These are phyloP conservation scores for Aurantiochytrium sp. DNA, from an alignment of 108 stramenopile species.

Conservation along the genomic window DNA sequence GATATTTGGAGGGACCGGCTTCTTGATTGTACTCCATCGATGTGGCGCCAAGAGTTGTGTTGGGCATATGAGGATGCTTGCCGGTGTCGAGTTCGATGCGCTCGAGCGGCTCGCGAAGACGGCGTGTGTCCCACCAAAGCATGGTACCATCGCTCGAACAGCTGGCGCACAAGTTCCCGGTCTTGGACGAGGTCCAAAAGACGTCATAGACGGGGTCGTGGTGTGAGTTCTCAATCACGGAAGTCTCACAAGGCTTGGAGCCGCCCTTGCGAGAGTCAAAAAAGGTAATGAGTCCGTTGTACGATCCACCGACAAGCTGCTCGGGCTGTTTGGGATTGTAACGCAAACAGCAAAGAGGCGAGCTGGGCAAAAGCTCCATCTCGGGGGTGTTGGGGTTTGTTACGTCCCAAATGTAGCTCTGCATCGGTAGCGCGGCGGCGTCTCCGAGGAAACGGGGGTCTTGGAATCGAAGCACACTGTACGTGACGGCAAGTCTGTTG, in stretches of 20 bases:
- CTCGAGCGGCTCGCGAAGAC: slow-evolving; percentile 66
- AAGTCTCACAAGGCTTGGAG: slow-evolving; percentile 57
- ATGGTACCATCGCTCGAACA: slow-evolving; percentile 75
- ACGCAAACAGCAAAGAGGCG: slow-evolving; percentile 67
- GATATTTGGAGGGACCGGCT: slow-evolving; percentile 73
- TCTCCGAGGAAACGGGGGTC: slow-evolving; percentile 55
- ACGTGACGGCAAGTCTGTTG: slow-evolving; percentile 70
- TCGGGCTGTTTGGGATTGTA: slow-evolving; percentile 73
- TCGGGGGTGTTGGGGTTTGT: slow-evolving; percentile 76
- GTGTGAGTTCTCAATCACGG: slow-evolving; percentile 70
- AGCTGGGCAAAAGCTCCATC: slow-evolving; percentile 63
- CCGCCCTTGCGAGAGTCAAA: slow-evolving; percentile 55
- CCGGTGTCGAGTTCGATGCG: slow-evolving; percentile 30
- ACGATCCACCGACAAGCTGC: slow-evolving; percentile 67
- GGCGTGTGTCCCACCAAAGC: slow-evolving; percentile 80
- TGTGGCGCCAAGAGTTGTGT: slow-evolving; percentile 56
- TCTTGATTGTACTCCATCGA: slow-evolving; percentile 75
- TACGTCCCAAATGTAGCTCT: slow-evolving; percentile 78
- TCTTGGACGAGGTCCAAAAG: slow-evolving; percentile 77
- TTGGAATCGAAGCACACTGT: slow-evolving; percentile 70
- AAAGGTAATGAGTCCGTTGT: slow-evolving; percentile 74
- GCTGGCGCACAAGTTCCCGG: slow-evolving; percentile 68
- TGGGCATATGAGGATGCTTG: slow-evolving; percentile 5
- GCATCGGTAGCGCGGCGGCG: slow-evolving; percentile 21
- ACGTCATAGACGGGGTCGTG: slow-evolving; percentile 81